These are phyloP conservation scores for Platanus orientalis DNA, from an alignment of 164 flowering plant species.

Conservation along the genomic window DNA sequence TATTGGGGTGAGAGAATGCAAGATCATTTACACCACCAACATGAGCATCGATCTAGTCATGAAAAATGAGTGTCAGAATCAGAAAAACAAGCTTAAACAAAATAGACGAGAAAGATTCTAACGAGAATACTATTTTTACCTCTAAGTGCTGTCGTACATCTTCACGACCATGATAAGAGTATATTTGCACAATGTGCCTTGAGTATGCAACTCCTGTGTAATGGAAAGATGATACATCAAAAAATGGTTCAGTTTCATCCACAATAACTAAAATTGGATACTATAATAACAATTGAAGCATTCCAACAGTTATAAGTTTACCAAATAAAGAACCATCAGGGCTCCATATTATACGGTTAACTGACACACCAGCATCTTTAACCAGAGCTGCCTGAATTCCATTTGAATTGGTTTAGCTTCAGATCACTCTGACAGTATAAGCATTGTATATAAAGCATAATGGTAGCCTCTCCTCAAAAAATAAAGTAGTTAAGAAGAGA, in stretches of 20 bases:
- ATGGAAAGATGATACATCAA: not conserved
- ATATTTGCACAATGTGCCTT: constrained; percentile 73
- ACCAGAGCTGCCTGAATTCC: constrained; percentile 46
- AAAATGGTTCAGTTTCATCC: not conserved
- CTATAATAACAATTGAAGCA: not conserved
- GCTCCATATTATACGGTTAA: constrained; percentile 80
- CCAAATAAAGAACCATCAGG: constrained; percentile 88
- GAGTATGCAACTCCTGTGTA: constrained; percentile 83
- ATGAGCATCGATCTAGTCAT: constrained; percentile 60
- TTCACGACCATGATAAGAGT: constrained; percentile 62
- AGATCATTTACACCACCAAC: constrained; percentile 88
- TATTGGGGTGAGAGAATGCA: constrained; percentile 78
- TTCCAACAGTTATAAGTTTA: constrained; percentile 22
- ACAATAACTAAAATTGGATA: not conserved
- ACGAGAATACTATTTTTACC: constrained; percentile 27
- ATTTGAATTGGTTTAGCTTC: not conserved
- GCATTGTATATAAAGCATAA: not conserved
- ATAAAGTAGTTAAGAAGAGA: not conserved
- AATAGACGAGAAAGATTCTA: not conserved
- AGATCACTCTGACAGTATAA: not conserved
- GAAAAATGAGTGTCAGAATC: constrained; percentile 4
- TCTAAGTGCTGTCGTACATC: constrained; percentile 69
- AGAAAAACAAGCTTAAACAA: not conserved
- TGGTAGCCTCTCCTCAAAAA: no score
- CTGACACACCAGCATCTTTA: constrained; percentile 63